Evolutionary conservation across 495 filamentous ascomycete species (phyloP), one percentile per base, ranked within the genome.

Genomic region (Penicilliopsis zonata): DNA sequence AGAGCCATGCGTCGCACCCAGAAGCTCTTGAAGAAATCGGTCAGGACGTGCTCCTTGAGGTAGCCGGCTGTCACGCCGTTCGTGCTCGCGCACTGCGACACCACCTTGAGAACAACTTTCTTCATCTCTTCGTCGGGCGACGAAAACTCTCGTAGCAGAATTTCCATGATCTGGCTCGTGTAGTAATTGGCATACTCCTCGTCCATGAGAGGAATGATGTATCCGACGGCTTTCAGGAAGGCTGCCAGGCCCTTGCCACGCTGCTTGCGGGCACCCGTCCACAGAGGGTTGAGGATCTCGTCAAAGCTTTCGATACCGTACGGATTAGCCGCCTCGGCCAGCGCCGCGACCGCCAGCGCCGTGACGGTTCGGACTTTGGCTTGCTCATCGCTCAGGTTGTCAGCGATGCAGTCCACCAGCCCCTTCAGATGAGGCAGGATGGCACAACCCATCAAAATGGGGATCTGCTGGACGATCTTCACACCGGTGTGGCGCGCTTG

Each of bases 91-190:
- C 90, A 96, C 49, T 96, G 92, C n/a, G 86, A 94, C 10, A 96
- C 78, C 21, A 96, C 92, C 57, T 96, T 96, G 22, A 96, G 59
- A 8, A 96, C 90, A 2, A 96, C 87, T 61, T 96, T 96, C 65
- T 99, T 99, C 92, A 99, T 99, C 56, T 99, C 92, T 52, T 99
- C 92, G 42, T 99, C 92, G 0, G 88, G 90, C 2, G 86, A 94
- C 8, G 85, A 78, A 44, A 96, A 95, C 52, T 99, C 92, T 40
- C 92, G 78, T 17, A 96, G 70, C 15, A 99, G 67, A 50, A 96
- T 95, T 51, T 95, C 88, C 92, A 96, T 96, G 48, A 99, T 94
- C 53, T 96, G 87, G 38, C 76, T 82, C 22, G 88, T 96, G 42
- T 96, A 99, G 66, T 99, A 99, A 47, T 95, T 95, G 54, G 88